phyloP scores from a whole-genome alignment of 2,329 filamentous ascomycete species.

The Penicillium sp. region DNA sequence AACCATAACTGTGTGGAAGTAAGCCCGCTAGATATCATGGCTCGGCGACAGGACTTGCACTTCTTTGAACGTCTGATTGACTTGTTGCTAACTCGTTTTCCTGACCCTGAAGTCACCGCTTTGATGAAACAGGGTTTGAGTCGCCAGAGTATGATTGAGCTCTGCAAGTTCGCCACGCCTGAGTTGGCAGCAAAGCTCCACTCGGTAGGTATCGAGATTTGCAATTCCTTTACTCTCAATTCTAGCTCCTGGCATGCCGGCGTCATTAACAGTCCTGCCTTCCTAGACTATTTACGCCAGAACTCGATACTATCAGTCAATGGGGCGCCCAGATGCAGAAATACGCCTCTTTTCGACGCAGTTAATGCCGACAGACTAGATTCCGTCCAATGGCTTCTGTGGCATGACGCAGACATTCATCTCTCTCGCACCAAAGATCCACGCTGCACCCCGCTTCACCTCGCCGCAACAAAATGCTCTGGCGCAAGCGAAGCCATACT shows the following conservation, averaged over 20 bases:
- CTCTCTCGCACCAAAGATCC: neutral
- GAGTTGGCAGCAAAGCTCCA: neutral
- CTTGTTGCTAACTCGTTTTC: neutral
- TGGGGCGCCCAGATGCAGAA: neutral
- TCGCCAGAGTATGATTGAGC: neutral
- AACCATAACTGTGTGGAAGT: neutral
- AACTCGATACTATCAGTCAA: neutral
- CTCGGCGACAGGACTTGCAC: neutral
- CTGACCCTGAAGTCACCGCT: too few relatives aligned
- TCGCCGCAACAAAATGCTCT: neutral
- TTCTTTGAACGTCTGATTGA: neutral
- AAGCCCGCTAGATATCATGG: neutral
- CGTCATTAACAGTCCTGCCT: neutral
- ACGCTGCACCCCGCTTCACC: neutral
- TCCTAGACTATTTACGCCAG: neutral
- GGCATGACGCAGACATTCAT: neutral
- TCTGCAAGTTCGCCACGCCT: neutral
- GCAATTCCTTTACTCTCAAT: neutral
- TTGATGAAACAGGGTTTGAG: neutral
- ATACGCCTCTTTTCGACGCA: neutral
- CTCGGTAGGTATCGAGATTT: neutral
- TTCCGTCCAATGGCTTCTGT: neutral
- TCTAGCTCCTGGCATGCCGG: conserved; percentile 3
- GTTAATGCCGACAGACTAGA: neutral
- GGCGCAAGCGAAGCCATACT: neutral